Evolutionary conservation across 2,329 filamentous ascomycete species (phyloP).

Genomic region (Arthroderma sp.): DNA sequence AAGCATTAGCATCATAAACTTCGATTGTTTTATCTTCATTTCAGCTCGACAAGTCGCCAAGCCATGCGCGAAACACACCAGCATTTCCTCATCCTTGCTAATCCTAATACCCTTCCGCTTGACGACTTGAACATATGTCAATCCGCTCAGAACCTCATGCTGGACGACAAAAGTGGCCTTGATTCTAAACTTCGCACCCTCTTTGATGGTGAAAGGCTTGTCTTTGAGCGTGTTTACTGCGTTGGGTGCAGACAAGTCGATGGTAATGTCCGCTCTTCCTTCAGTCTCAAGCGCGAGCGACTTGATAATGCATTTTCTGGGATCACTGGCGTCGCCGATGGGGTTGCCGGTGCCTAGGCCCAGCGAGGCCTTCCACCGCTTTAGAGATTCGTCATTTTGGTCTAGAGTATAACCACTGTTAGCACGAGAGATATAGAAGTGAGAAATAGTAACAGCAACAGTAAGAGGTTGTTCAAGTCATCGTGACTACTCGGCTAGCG

Average conservation of each 20-base stretch:
- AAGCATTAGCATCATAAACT: neutral
- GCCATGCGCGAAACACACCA: slow-evolving; percentile 46
- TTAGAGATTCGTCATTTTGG: slow-evolving; percentile 76
- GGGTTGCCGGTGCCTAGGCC: slow-evolving; percentile 62
- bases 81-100: slow-evolving; percentile 95
- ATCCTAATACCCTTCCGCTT: slow-evolving; percentile 78
- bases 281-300: slow-evolving; percentile 77
- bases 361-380: slow-evolving; percentile 94
- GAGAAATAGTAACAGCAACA: too few relatives aligned
- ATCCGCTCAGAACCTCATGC: slow-evolving; percentile 84
- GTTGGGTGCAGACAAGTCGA: slow-evolving; percentile 66
- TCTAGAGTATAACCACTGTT: slow-evolving; percentile 28
- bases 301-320: slow-evolving; percentile 84
- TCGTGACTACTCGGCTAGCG: too few relatives aligned
- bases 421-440: too few relatives aligned
- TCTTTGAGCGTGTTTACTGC: slow-evolving; percentile 68
- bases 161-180: slow-evolving; percentile 89
- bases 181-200: slow-evolving; percentile 88
- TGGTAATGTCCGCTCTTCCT: slow-evolving; percentile 71
- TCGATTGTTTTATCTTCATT: neutral
- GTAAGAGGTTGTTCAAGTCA: too few relatives aligned
- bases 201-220: slow-evolving; percentile 95
- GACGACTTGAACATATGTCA: slow-evolving; percentile 92
- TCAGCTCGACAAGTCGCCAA: neutral
- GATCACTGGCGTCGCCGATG: slow-evolving; percentile 64